Percentiles rank a stretch among this genome's conserved stretches.
phyloP scores from a whole-genome alignment of 176 grass and related monocot species.

The Avena sativa region DNA sequence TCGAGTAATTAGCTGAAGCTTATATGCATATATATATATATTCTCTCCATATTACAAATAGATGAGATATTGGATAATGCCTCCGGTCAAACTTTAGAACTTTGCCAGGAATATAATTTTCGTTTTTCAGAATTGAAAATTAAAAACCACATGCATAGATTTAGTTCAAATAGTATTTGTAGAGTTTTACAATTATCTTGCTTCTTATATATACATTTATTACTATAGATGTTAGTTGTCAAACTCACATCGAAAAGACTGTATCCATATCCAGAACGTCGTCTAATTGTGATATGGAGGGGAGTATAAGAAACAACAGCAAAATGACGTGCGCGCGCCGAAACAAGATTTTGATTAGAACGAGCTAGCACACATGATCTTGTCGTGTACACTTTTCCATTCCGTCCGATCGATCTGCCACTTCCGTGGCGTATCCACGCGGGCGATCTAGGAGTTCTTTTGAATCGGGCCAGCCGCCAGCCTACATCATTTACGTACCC shows the following conservation, averaged over 20 bases:
- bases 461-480: neutral
- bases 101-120: neutral
- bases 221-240: neutral
- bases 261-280: neutral
- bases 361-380: neutral
- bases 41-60: neutral
- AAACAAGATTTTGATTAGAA: neutral
- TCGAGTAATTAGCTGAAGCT: neutral
- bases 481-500: neutral
- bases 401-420: neutral
- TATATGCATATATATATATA: too few species aligned
- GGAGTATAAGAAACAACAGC: too few species aligned
- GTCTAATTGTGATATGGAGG: too few species aligned
- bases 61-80: neutral
- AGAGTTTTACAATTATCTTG: neutral
- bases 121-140: neutral
- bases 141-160: neutral
- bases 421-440: conserved; percentile 26
- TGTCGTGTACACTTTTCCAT: neutral
- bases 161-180: neutral
- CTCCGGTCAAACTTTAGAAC: neutral
- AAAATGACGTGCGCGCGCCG: neutral
- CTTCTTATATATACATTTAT: neutral
- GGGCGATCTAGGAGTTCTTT: neutral
- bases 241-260: neutral